Evolutionary conservation across 1,284 basidiomycete genomes (phyloP), one percentile per base, ranked within the genome.

Genomic region (Moniliella sp.): DNA sequence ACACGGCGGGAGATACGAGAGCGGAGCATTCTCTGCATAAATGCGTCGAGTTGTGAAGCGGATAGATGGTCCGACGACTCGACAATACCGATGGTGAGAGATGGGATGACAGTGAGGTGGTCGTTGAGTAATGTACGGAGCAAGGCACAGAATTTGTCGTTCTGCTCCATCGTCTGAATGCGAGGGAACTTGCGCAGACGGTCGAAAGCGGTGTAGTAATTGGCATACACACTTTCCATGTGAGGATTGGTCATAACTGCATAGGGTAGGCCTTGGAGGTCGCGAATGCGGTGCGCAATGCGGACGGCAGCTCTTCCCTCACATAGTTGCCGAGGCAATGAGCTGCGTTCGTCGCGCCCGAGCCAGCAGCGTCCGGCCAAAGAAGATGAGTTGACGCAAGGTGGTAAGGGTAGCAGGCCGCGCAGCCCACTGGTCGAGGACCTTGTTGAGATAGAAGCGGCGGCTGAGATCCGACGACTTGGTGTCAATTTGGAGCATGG

Each of bases 1-100:
- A 88, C 82, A 25, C 83, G 71, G 15, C 82, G 69, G 5, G 81
- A 83, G 55, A 88, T 83, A 33, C 83, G 69, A 2, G 81, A 84
- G 28, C 81, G 69, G 5, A 88, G 69, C 83, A 88, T 88, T 15
- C 81, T 71, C 14, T 73, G 71, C 75, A 86, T 81, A 59, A 86
- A 83, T 5, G 76, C 69, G 57, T 88, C 82, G 10, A 88, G 67
- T 32, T 71, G 68, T 34, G 81, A 76, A 0, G 80, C 74, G 0
- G 72, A 66, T 8, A 88, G 68, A 52, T 78, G 73, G 11, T 79
- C 80, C 0, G 77, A 73, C 5, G 46, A 43, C 35, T 64, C 62
- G 23, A 57, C 55, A 18, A 64, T 54, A 15, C 62, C 61, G 18
- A 57, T 43, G 1, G 43, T 46, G 13, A 50, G 33, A 7, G 39